Evolutionary conservation across 2,329 filamentous ascomycete genomes (phyloP), one percentile per base, ranked within the genome.

Genomic region (Cryphonectria radicalis): DNA sequence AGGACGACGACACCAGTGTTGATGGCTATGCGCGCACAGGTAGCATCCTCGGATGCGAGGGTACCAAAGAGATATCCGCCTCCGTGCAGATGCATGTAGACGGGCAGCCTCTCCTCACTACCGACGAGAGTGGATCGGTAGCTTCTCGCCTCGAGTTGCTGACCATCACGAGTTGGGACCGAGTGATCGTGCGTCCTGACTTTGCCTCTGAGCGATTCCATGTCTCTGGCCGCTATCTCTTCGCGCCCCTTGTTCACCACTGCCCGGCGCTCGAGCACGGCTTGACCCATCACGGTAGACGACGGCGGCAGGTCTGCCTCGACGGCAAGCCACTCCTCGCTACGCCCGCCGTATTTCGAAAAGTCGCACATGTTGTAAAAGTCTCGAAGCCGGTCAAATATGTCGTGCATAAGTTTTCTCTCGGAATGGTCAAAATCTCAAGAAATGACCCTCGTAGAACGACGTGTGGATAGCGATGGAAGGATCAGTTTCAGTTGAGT

Each of bases 21-120:
- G 17, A 83, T 76, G 0, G 86, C 84, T 13, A 88, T 82, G 0
- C 81, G 80, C 0, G 84, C 78, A 73, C 87, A 90, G 0, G 79
- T 80, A 0, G 84, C 83, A 68, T 90, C 87, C 72, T 90, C 88
- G 0, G 84, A 84, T 1, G 77, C 74, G 2, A 90, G 75, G 0
- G 84, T 86, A 1, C 89, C 89, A n/a, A 87, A 85, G 11, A 88
- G 74, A 70, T 87, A 90, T 0, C 87, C 87, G 3, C 87, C 87
- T 4, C 88, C 87, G 73, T 89, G 88, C 0, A 88, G 77, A 73
- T 87, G 84, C 28, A 87, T 77, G 69, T 84, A 87, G 0, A 88
- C 77, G 0, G 88, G 87, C 0, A 89, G 79, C 7, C 73, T 37
- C 59, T 80, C 78, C 13, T 80, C 75, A 40, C 76, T 42, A 11